Evolutionary conservation across 1,284 basidiomycete species (phyloP).

Genomic region (Wolfiporia cocos): DNA sequence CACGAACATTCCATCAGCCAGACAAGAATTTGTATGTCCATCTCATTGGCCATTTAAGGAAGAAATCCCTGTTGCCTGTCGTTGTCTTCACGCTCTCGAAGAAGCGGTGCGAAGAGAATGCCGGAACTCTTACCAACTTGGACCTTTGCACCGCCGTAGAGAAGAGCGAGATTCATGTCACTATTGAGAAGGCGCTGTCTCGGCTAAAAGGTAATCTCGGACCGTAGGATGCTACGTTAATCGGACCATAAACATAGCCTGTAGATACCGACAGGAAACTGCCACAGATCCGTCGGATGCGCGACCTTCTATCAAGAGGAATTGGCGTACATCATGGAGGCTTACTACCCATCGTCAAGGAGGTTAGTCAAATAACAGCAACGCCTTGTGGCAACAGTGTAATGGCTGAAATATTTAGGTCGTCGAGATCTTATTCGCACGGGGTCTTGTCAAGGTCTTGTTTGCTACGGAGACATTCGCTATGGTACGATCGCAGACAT

Average conservation of each 20-base stretch:
- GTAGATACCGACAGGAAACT: constrained; percentile 86
- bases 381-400: background rate
- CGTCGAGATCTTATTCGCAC: constrained; percentile 94
- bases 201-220: constrained; percentile 81
- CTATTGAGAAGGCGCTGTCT: constrained; percentile 88
- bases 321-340: constrained; percentile 99
- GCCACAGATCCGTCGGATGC: constrained; percentile 94
- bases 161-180: constrained; percentile 96
- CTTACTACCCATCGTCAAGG: constrained; percentile 94
- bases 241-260: too few relatives aligned
- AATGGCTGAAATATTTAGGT: constrained; percentile 42
- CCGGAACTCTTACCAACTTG: constrained; percentile 80
- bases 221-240: background rate
- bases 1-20: constrained; percentile 60
- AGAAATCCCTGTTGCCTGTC: constrained; percentile 84
- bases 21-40: constrained; percentile 96
- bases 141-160: constrained; percentile 87
- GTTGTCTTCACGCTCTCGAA: constrained; percentile 98
- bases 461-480: constrained; percentile 99
- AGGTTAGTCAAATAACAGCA: too few relatives aligned
- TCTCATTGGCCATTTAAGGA: constrained; percentile 82
- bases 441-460: constrained; percentile 93
- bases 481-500: constrained; percentile 53
- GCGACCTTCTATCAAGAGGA: constrained; percentile 85
- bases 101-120: constrained; percentile 96